Percentiles rank a stretch among this genome's conserved stretches.
These are phyloP conservation scores for Ettlia oleoabundans DNA, from an alignment of 139 green algal genomes.

Conservation along the genomic window DNA sequence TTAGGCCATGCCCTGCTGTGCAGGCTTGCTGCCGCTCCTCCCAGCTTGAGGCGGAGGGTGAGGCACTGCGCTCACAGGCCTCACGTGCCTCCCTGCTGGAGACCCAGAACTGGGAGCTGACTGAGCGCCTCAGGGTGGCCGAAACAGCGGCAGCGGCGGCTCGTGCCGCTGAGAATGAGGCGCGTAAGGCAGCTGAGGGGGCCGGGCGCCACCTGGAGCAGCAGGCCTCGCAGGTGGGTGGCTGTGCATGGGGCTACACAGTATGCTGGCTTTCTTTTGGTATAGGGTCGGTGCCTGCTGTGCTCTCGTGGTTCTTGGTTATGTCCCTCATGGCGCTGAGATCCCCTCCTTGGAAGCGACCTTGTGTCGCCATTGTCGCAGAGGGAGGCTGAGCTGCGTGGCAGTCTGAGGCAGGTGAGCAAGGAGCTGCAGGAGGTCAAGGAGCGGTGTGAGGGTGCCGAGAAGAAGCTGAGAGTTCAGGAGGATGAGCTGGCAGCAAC, in stretches of 20 bases:
- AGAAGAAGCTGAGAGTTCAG: not conserved
- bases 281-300: too few relatives aligned
- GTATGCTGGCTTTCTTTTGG: too few relatives aligned
- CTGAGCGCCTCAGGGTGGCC: slow-evolving; percentile 1
- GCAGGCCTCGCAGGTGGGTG: not conserved
- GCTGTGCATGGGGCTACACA: too few relatives aligned
- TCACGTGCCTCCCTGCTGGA: not conserved
- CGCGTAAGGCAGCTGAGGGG: not conserved
- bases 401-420: not conserved
- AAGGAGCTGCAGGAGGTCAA: slow-evolving; percentile 9
- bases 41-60: slow-evolving; percentile 1
- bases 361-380: too few relatives aligned
- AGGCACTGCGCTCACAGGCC: not conserved
- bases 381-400: slow-evolving; percentile 7
- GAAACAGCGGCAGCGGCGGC: not conserved
- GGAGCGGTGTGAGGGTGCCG: not conserved
- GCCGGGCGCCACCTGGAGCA: not conserved
- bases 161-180: not conserved
- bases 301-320: too few relatives aligned
- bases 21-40: not conserved
- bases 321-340: too few relatives aligned
- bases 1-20: too few relatives aligned
- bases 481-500: slow-evolving; percentile 12
- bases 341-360: too few relatives aligned
- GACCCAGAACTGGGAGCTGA: slow-evolving; percentile 16